Base-by-base conservation (phyloP, 2,329 filamentous ascomycete genomes). In the Aureobasidium lini region DNA sequence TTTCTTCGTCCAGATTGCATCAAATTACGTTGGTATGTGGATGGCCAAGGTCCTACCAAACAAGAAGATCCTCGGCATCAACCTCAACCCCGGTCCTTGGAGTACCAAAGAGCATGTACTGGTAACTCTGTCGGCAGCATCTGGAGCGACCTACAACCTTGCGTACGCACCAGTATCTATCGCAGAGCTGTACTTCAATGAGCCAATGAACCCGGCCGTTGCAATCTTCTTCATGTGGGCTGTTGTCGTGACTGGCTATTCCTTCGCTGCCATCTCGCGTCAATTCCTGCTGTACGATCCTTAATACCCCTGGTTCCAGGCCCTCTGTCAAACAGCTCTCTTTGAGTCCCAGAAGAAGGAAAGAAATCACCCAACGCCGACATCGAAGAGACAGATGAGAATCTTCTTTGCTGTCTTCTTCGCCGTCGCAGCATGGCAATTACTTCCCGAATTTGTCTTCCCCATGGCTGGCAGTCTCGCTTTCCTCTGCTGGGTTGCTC, bases 401-500 rank as follows among this genome's bases (percentile, higher is more conserved):
- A 73, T 84, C 1, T 85, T 85, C 69, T 84, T 84, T 69, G 68
- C 74, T 9, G 75, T 77, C 0, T 71, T 85, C 0, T 60, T 78
- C 0, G 81, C 74, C 4, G 75, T 84, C 57, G 81, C 78, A 0
- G 63, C 83, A 0, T 86, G 83, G 83, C 82, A 86, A 60, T 85
- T 85, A 61, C 69, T 85, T 0, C 83, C 83, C 0, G 82, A 85
- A 66, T 85, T 77, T 56, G 75, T 80, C 1, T 85, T 85, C 60
- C 82, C 82, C 0, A 80, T 85, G 67, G 73, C 83, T 1, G 80
- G 78, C 7, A 84, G 83, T 0, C 72, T 85, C 7, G 81, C 83
- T 2, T 84, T 85, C 53, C 74, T 85, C 5, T 86, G 83, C 70
- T 85, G 83, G 83, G 81, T 86, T 2, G 82, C 83, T 2, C 82